phyloP scores from a whole-genome alignment of 495 filamentous ascomycete species.

The Penicillium macrosclerotiorum region DNA sequence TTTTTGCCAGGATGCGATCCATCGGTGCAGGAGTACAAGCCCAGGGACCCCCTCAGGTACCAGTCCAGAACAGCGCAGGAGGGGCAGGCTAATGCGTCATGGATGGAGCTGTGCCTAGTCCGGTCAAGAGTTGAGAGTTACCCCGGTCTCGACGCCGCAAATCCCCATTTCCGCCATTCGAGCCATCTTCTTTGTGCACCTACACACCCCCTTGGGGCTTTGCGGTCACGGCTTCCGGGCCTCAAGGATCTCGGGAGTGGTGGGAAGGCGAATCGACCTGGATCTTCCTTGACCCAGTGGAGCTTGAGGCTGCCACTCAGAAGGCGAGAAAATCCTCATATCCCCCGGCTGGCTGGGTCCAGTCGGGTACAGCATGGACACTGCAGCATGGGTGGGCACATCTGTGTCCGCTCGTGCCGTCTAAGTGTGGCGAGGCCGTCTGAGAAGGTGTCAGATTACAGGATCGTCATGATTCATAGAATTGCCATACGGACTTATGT shows the following conservation, averaged over 20 bases:
- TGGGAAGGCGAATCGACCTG: conserved; percentile 18
- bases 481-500: conserved; percentile 13
- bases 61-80: too few species aligned
- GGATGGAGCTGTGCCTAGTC: not conserved
- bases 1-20: not conserved
- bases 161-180: conserved; percentile 19
- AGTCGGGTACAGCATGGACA: not conserved
- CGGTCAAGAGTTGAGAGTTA: conserved; percentile 2
- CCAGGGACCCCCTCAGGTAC: too few species aligned
- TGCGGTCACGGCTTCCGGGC: too few species aligned
- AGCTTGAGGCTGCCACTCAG: too few species aligned
- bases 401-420: conserved; percentile 13
- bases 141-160: conserved; percentile 20
- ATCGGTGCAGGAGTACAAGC: not conserved
- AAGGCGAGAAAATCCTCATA: too few species aligned
- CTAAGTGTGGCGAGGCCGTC: conserved; percentile 16
- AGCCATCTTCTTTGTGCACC: too few species aligned
- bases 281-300: conserved; percentile 22
- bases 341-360: conserved; percentile 4
- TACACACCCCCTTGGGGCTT: too few species aligned
- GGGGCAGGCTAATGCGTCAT: too few species aligned
- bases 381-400: conserved; percentile 15
- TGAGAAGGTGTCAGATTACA: conserved; percentile 17
- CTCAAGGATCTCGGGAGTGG: too few species aligned
- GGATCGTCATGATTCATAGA: not conserved